Percentiles rank a stretch among this genome's conserved stretches.
Conservation (phyloP, 495 filamentous ascomycete genomes). For the Podospora pseudocomata region DNA sequence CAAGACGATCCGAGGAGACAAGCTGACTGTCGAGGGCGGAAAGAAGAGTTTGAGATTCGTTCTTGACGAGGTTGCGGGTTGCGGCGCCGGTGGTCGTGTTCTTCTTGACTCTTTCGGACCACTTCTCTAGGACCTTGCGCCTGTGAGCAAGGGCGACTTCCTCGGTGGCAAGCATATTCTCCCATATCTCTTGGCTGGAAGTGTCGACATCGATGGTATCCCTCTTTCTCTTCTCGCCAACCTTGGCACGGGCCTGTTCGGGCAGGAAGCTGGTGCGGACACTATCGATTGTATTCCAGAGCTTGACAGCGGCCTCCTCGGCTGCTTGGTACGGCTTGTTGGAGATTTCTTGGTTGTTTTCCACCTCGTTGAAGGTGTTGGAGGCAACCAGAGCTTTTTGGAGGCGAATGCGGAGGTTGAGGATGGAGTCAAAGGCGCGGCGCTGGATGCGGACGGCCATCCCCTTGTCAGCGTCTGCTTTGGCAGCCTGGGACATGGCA, state of each 20-base stretch:
- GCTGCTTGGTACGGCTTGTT: conserved; percentile 63
- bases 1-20: conserved; percentile 59
- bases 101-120: conserved; percentile 56
- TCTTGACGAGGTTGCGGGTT: conserved; percentile 50
- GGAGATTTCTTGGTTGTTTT: conserved; percentile 32
- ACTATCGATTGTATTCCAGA: conserved; percentile 79
- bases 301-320: conserved; percentile 78
- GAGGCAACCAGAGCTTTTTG: conserved; percentile 82
- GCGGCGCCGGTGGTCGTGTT: conserved; percentile 40
- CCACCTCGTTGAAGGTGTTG: conserved; percentile 63
- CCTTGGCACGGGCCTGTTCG: conserved; percentile 31
- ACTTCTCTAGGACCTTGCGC: conserved; percentile 62
- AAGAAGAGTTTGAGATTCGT: conserved; percentile 58
- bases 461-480: conserved; percentile 79
- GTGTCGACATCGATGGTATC: conserved; percentile 46
- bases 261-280: conserved; percentile 57
- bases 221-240: conserved; percentile 57
- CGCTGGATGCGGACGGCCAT: conserved; percentile 78
- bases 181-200: conserved; percentile 64
- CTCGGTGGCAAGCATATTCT: conserved; percentile 61
- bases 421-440: conserved; percentile 76
- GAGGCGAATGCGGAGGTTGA: conserved; percentile 83
- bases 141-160: conserved; percentile 50
- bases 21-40: conserved; percentile 73
- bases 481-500: conserved; percentile 67